Conservation (phyloP, 2,329 filamentous ascomycete genomes). For the Amauroascus niger region DNA sequence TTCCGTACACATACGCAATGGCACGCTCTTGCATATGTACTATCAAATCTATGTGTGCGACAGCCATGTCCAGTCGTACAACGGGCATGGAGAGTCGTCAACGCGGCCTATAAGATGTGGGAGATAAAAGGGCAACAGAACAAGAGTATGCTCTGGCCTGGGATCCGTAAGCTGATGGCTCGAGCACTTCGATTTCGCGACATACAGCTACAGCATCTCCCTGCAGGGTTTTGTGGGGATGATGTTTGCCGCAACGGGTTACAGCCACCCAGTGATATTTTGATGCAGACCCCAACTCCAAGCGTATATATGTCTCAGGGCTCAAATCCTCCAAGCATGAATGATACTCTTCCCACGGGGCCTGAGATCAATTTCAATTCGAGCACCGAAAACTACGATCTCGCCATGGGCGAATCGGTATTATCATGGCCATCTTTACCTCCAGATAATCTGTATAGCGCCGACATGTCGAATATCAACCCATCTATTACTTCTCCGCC, state of each 20-base stretch:
- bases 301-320: background rate
- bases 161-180: slow-evolving; percentile 50
- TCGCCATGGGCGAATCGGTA: background rate
- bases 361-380: background rate
- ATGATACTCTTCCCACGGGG: background rate
- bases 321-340: background rate
- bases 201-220: slow-evolving; percentile 35
- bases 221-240: background rate
- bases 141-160: slow-evolving; percentile 53
- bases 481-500: background rate
- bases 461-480: background rate
- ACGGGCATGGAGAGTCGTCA: slow-evolving; percentile 51
- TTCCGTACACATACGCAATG: slow-evolving; percentile 57
- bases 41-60: slow-evolving; percentile 48
- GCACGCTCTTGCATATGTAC: slow-evolving; percentile 53
- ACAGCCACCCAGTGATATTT: background rate
- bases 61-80: slow-evolving; percentile 50
- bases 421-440: slow-evolving; percentile 4
- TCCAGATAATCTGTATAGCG: background rate
- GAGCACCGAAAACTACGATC: background rate
- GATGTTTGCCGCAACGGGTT: background rate
- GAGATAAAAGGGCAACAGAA: slow-evolving; percentile 31
- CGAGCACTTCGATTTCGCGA: slow-evolving; percentile 48
- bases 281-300: background rate
- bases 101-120: slow-evolving; percentile 36